Evolutionary conservation across 805 yeast genomes (phyloP).

Genomic region (Lipomyces lipofer): DNA sequence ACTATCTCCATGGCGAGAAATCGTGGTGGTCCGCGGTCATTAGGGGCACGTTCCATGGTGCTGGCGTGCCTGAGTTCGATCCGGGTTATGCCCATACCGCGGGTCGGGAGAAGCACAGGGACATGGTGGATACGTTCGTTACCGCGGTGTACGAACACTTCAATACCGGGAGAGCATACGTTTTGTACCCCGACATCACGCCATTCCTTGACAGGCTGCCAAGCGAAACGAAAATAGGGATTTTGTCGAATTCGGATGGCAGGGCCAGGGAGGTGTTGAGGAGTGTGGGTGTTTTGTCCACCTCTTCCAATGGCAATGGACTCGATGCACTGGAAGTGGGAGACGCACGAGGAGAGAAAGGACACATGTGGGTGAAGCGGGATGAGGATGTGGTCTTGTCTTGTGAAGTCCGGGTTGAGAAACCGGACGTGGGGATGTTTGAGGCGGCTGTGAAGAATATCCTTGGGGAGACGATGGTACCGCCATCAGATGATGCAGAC

Average conservation of each 20-base stretch:
- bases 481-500: not conserved
- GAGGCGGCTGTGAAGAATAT: slow-evolving; percentile 12
- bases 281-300: slow-evolving; percentile 14
- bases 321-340: not conserved
- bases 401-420: slow-evolving; percentile 25
- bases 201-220: slow-evolving; percentile 11
- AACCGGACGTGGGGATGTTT: slow-evolving; percentile 24
- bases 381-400: slow-evolving; percentile 18
- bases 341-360: not conserved
- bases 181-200: slow-evolving; percentile 10
- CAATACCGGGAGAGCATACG: slow-evolving; percentile 21
- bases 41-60: slow-evolving; percentile 9
- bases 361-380: slow-evolving; percentile 4
- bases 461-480: not conserved
- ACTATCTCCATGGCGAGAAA: slow-evolving; percentile 21
- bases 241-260: slow-evolving; percentile 25
- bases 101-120: not conserved
- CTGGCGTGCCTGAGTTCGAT: not conserved
- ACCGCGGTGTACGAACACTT: slow-evolving; percentile 14
- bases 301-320: too few species aligned
- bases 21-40: slow-evolving; percentile 28
- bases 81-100: not conserved
- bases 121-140: slow-evolving; percentile 7
- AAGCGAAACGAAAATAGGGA: slow-evolving; percentile 2
- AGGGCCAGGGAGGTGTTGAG: slow-evolving; percentile 12